Percentiles rank a stretch among this genome's conserved stretches.
These are phyloP conservation scores for Xylariaceae sp. DNA, from an alignment of 2,329 filamentous ascomycete genomes.

Conservation along the genomic window DNA sequence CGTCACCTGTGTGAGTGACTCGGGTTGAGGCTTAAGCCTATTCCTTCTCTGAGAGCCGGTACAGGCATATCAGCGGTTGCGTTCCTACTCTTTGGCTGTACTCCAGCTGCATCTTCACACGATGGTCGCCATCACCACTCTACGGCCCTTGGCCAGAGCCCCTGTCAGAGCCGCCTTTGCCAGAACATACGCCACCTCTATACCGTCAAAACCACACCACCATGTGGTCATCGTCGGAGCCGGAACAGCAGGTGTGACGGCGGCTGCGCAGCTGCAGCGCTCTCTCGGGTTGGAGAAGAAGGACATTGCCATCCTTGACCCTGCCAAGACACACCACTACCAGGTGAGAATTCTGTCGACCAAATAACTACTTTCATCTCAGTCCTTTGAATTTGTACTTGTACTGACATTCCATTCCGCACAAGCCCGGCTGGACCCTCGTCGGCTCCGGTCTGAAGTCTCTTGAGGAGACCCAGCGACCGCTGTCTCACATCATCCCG, in stretches of 20 bases:
- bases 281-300: slow-evolving; percentile 26
- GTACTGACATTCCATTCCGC: too few relatives aligned
- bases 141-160: slow-evolving; percentile 19
- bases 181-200: slow-evolving; percentile 27
- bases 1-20: too few relatives aligned
- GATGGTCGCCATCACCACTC: slow-evolving; percentile 13
- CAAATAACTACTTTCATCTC: too few relatives aligned
- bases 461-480: slow-evolving; percentile 25
- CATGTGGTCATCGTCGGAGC: slow-evolving; percentile 63
- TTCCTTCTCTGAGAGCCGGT: too few relatives aligned
- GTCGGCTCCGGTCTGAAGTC: slow-evolving; percentile 33
- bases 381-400: too few relatives aligned
- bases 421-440: slow-evolving; percentile 36
- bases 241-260: slow-evolving; percentile 58
- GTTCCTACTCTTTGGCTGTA: too few relatives aligned
- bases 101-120: not conserved
- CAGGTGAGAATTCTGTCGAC: slow-evolving; percentile 23
- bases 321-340: slow-evolving; percentile 32
- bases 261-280: slow-evolving; percentile 61
- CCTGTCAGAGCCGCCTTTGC: slow-evolving; percentile 12
- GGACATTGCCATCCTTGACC: slow-evolving; percentile 34
- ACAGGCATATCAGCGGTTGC: too few relatives aligned
- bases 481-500: slow-evolving; percentile 29
- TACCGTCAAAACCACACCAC: slow-evolving; percentile 40
- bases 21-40: too few relatives aligned